Base-by-base conservation (phyloP, 257 asterid genomes). In the Capsicum rhomboideum region DNA sequence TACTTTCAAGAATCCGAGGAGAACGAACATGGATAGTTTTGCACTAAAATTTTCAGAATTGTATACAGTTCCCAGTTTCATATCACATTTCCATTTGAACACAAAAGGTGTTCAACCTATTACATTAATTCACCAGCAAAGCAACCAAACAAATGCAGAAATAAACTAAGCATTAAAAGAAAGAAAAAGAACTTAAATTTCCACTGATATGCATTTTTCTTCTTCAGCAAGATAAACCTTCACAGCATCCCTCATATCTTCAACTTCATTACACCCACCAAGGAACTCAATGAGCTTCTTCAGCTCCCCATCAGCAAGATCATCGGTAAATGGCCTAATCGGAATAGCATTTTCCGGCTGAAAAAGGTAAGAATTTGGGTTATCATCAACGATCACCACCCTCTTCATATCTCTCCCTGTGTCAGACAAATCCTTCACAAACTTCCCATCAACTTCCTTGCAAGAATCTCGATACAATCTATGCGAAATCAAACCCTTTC, bases 331-430 rank as follows among this genome's bases (percentile, higher is more conserved):
- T 14, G 97, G 96, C 85, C 82, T 87, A 16, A 95, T 88, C 5
- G 97, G 97, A 58, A 97, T 78, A 2, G 94, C 99, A 21, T 95
- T 95, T 20, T 90, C 91, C 0, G 95, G 98, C 88, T 97, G 98
- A 52, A 91, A 84, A 79, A 21, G 64, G 49, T 97, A 97, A 0
- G 97, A 97, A 87, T 90, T 92, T 2, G 99, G 99, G 74, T 97
- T 95, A 80, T 97, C 99, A 82, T 97, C 99, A 67, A 97, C 91
- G 20, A 97, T 95, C 85, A 90, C 86, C 53, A 84, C 93, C 64
- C 78, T 86, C 55, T 80, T 85, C 85, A 97, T 69, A 53, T 97
- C 99, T 87, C 99, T 90, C 88, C 99, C 98, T 13, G 88, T 50
- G n/a, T 66, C 91, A 4, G 92, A 86, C 89, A 95, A 85, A 79